These are phyloP conservation scores for Pterulicium gracile DNA, from an alignment of 1,284 basidiomycete species.

Conservation along the genomic window DNA sequence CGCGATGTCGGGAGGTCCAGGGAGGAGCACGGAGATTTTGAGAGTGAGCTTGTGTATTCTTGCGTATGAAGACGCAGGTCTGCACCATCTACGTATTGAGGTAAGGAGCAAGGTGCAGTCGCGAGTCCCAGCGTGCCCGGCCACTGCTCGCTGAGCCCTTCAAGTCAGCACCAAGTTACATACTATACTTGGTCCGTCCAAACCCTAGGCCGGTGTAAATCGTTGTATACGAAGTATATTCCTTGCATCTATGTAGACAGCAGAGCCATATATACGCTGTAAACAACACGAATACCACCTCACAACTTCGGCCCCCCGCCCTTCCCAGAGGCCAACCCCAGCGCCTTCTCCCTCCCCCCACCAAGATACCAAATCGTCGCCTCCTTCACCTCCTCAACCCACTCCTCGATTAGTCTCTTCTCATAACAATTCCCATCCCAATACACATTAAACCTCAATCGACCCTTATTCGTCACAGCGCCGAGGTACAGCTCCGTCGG, in stretches of 20 bases:
- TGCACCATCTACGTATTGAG: too few relatives aligned
- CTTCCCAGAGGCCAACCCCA: not conserved
- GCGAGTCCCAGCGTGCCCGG: too few relatives aligned
- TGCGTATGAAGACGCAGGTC: too few relatives aligned
- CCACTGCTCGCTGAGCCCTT: too few relatives aligned
- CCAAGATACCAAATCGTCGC: constrained; percentile 29
- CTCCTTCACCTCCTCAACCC: constrained; percentile 28
- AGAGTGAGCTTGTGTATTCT: too few relatives aligned
- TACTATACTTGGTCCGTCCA: not conserved
- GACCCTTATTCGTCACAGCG: constrained; percentile 22
- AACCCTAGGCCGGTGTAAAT: not conserved
- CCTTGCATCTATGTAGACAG: too few relatives aligned
- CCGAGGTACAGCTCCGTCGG: constrained; percentile 39
- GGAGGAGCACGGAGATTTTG: too few relatives aligned
- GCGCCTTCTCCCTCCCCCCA: constrained; percentile 1
- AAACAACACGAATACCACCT: not conserved
- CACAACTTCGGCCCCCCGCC: not conserved
- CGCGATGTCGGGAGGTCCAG: too few relatives aligned
- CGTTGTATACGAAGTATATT: not conserved
- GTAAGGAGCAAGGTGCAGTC: too few relatives aligned
- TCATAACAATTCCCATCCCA: constrained; percentile 34
- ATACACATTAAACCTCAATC: constrained; percentile 22
- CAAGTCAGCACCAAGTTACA: not conserved
- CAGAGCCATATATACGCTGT: not conserved
- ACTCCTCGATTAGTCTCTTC: constrained; percentile 24